Conservation (phyloP, 2,329 filamentous ascomycete species). For the Nemania serpens region DNA sequence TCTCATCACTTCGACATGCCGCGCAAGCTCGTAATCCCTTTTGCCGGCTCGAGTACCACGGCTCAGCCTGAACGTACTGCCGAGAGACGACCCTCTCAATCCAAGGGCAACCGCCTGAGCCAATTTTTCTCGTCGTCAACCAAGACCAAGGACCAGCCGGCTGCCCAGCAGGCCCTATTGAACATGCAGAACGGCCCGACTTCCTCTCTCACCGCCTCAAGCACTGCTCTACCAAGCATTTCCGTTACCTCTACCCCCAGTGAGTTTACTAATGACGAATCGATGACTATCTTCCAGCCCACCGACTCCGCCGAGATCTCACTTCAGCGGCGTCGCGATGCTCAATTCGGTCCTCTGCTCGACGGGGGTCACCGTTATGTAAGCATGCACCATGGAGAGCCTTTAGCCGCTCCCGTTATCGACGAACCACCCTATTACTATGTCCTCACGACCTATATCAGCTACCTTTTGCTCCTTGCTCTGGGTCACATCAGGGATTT, state of each 20-base stretch:
- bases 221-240: slow-evolving; percentile 84
- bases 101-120: slow-evolving; percentile 76
- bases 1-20: slow-evolving; percentile 54
- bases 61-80: slow-evolving; percentile 53
- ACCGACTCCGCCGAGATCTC: slow-evolving; percentile 82
- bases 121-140: slow-evolving; percentile 83
- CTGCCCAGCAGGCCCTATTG: slow-evolving; percentile 70
- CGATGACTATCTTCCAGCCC: slow-evolving; percentile 83
- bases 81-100: slow-evolving; percentile 63
- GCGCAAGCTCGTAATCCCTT: slow-evolving; percentile 63
- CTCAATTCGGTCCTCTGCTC: slow-evolving; percentile 87
- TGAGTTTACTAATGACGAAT: slow-evolving; percentile 72
- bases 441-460: slow-evolving; percentile 96
- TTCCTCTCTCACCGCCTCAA: slow-evolving; percentile 70
- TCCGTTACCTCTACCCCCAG: slow-evolving; percentile 83
- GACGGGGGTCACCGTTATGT: slow-evolving; percentile 84
- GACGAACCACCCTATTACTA: slow-evolving; percentile 98
- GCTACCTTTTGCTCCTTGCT: slow-evolving; percentile 92
- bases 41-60: slow-evolving; percentile 56
- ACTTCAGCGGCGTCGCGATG: slow-evolving; percentile 75
- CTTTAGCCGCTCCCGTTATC: slow-evolving; percentile 81
- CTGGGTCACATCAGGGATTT: slow-evolving; percentile 96
- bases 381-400: slow-evolving; percentile 81
- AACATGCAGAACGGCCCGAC: slow-evolving; percentile 64
- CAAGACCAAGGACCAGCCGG: slow-evolving; percentile 70